phyloP scores from a whole-genome alignment of 1,284 basidiomycete genomes.

The Phylloboletellus chloephorus region DNA sequence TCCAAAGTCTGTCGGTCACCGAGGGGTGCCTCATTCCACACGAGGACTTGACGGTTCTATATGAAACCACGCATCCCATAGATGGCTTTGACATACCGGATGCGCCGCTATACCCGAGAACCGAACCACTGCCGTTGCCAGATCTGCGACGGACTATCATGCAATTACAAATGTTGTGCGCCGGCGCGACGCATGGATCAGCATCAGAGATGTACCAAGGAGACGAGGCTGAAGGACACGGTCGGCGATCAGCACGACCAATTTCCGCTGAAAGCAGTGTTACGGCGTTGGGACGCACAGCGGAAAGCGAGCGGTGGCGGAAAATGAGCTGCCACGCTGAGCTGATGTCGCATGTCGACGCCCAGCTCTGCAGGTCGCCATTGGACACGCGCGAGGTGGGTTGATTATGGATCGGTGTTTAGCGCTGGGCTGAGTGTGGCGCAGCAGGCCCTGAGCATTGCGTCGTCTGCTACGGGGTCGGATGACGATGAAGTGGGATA shows the following conservation, averaged over 20 bases:
- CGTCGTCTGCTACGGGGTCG: conserved; percentile 29
- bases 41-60: conserved; percentile 37
- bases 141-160: conserved; percentile 61
- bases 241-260: conserved; percentile 28
- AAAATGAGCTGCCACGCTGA: conserved; percentile 36
- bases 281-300: conserved; percentile 12
- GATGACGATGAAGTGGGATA: conserved; percentile 60
- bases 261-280: conserved; percentile 34
- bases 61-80: conserved; percentile 27
- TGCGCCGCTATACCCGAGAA: conserved; percentile 35
- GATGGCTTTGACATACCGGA: conserved; percentile 29
- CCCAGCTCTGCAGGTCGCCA: conserved; percentile 39
- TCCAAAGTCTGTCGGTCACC: conserved; percentile 57
- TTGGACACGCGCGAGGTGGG: conserved; percentile 43
- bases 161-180: conserved; percentile 51
- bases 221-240: conserved; percentile 27
- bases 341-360: conserved; percentile 51
- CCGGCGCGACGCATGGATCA: conserved; percentile 31
- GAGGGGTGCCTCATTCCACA: conserved; percentile 48
- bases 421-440: conserved; percentile 10
- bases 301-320: conserved; percentile 25
- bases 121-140: conserved; percentile 33
- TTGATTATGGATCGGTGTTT: conserved; percentile 1
- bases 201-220: conserved; percentile 22
- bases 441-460: conserved; percentile 35